These are phyloP conservation scores for Fusarium praegraminearum DNA, from an alignment of 2,329 filamentous ascomycete species.

Conservation along the genomic window DNA sequence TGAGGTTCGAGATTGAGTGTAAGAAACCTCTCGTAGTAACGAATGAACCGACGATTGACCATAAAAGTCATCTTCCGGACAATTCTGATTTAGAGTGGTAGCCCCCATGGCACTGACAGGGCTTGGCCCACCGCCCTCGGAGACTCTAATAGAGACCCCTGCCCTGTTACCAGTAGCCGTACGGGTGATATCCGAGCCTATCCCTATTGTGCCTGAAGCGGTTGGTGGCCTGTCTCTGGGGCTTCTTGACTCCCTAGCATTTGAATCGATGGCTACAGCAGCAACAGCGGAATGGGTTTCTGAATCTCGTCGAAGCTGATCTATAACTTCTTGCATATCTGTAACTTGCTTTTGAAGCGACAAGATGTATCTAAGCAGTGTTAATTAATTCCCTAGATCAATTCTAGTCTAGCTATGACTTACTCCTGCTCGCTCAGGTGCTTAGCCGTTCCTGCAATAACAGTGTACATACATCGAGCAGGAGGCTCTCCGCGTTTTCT, in stretches of 20 bases:
- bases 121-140: background rate
- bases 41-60: slow-evolving; percentile 13
- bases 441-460: background rate
- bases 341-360: slow-evolving; percentile 3
- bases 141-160: background rate
- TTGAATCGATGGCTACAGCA: background rate
- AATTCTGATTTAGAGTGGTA: background rate
- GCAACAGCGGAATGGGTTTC: background rate
- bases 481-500: background rate
- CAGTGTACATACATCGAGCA: background rate
- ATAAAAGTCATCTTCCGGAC: background rate
- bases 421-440: slow-evolving; percentile 11
- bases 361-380: background rate
- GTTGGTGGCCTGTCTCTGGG: background rate
- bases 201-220: background rate
- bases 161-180: background rate
- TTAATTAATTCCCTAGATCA: background rate
- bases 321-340: slow-evolving; percentile 8
- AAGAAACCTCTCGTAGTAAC: slow-evolving; percentile 6
- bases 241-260: background rate
- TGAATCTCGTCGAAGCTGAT: slow-evolving; percentile 9
- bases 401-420: background rate
- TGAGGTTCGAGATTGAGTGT: background rate
- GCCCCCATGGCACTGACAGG: slow-evolving; percentile 23
- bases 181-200: background rate